phyloP scores from a whole-genome alignment of 1,284 basidiomycete species.

The Boletus sp. region DNA sequence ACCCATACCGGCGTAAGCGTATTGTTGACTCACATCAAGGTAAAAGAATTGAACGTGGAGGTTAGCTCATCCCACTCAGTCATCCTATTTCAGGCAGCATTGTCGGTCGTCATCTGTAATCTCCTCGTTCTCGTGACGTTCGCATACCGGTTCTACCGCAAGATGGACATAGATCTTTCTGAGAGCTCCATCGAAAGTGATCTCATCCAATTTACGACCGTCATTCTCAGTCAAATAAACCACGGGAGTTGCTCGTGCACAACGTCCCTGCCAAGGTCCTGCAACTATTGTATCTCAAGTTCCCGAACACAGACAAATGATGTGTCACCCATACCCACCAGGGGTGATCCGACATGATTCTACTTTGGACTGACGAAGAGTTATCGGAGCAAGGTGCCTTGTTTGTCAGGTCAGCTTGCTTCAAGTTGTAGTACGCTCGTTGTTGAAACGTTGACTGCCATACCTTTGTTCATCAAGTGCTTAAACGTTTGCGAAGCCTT shows the following conservation, averaged over 20 bases:
- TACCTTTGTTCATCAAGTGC: background rate
- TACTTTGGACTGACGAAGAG: background rate
- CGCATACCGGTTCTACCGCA: conserved; percentile 8
- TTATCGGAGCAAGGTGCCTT: background rate
- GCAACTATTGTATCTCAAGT: background rate
- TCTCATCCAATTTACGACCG: conserved; percentile 8
- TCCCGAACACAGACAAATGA: conserved; percentile 1
- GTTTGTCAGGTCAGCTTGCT: background rate
- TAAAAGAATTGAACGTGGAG: background rate
- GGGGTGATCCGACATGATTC: conserved; percentile 2
- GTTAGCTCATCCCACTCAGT: background rate
- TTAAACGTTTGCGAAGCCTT: background rate
- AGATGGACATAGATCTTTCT: conserved; percentile 7
- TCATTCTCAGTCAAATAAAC: conserved; percentile 2
- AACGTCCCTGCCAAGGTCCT: background rate
- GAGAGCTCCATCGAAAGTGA: background rate
- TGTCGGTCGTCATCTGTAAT: conserved; percentile 23
- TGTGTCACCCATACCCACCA: background rate
- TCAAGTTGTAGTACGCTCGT: background rate
- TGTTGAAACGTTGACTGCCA: too few species aligned
- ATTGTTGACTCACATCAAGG: conserved; percentile 20
- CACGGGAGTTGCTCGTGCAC: background rate
- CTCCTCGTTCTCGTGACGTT: conserved; percentile 20
- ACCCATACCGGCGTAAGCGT: background rate
- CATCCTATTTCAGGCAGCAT: conserved; percentile 10